These are phyloP conservation scores for Mycosarcoma maydis DNA, from an alignment of 1,284 basidiomycete species.

Conservation along the genomic window DNA sequence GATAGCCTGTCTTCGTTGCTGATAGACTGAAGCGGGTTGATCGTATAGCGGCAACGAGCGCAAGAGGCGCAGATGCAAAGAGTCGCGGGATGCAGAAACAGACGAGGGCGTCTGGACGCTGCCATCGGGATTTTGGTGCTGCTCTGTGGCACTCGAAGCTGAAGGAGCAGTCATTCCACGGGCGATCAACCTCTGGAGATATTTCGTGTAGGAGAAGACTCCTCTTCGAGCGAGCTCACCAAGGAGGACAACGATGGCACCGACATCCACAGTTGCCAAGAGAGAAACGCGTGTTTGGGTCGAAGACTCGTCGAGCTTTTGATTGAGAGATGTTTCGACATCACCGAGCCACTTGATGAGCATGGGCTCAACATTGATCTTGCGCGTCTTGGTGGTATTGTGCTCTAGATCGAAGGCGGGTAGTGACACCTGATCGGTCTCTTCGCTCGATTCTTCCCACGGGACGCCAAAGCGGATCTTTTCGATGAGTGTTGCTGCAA, in stretches of 20 bases:
- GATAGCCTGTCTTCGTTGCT: conserved; percentile 59
- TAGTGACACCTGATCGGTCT: conserved; percentile 31
- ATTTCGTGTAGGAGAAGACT: conserved; percentile 83
- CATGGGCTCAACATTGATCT: conserved; percentile 66
- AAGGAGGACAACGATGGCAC: conserved; percentile 77
- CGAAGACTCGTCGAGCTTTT: not conserved
- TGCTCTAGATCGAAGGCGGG: conserved; percentile 36
- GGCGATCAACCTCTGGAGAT: conserved; percentile 84
- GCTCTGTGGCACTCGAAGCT: not conserved
- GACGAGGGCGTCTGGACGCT: not conserved
- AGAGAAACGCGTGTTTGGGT: not conserved
- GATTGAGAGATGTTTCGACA: conserved; percentile 40
- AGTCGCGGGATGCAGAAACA: conserved; percentile 15
- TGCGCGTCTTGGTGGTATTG: conserved; percentile 31
- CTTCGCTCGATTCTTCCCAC: conserved; percentile 39
- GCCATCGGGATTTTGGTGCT: not conserved
- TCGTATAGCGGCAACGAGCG: conserved; percentile 56
- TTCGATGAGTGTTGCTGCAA: conserved; percentile 78
- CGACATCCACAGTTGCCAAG: conserved; percentile 45
- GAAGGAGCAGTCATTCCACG: conserved; percentile 70
- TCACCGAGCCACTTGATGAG: conserved; percentile 83
- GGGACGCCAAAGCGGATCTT: conserved; percentile 71
- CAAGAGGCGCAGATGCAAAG: conserved; percentile 53
- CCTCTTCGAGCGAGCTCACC: conserved; percentile 80
- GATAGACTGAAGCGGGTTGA: conserved; percentile 41